These are phyloP conservation scores for Emericellopsis terricola DNA, from an alignment of 495 filamentous ascomycete genomes.

Conservation along the genomic window DNA sequence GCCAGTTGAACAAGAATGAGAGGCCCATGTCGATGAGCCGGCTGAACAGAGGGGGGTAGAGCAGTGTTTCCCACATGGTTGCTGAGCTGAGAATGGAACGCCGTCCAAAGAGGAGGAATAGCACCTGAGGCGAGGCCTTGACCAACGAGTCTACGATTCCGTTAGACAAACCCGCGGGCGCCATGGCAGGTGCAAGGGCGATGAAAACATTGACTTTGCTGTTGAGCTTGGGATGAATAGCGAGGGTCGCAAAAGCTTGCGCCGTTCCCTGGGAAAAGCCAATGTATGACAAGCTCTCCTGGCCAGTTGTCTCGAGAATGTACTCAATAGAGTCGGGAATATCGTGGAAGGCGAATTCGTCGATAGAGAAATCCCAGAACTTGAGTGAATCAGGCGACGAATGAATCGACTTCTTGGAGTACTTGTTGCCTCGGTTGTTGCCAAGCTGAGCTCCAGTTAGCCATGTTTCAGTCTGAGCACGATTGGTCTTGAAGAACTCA, in stretches of 20 bases:
- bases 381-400: slow-evolving; percentile 51
- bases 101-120: slow-evolving; percentile 90
- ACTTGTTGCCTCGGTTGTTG: slow-evolving; percentile 97
- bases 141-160: slow-evolving; percentile 79
- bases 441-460: slow-evolving; percentile 41
- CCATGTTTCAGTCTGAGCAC: not conserved
- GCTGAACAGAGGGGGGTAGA: slow-evolving; percentile 89
- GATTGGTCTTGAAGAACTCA: too few relatives aligned
- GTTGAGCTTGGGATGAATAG: slow-evolving; percentile 83
- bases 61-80: slow-evolving; percentile 91
- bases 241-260: slow-evolving; percentile 89
- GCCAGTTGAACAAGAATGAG: slow-evolving; percentile 76
- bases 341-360: slow-evolving; percentile 95
- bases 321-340: slow-evolving; percentile 90
- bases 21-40: slow-evolving; percentile 73
- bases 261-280: slow-evolving; percentile 96
- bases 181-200: slow-evolving; percentile 93
- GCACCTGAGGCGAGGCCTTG: slow-evolving; percentile 81
- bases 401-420: slow-evolving; percentile 79
- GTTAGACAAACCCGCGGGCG: slow-evolving; percentile 75
- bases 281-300: slow-evolving; percentile 81
- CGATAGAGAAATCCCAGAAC: slow-evolving; percentile 97
- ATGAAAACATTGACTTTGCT: slow-evolving; percentile 92
- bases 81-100: slow-evolving; percentile 82
- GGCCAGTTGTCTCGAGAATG: slow-evolving; percentile 65